Conservation (phyloP, 2,329 filamentous ascomycete species). For the Colletotrichum lindemuthianum region DNA sequence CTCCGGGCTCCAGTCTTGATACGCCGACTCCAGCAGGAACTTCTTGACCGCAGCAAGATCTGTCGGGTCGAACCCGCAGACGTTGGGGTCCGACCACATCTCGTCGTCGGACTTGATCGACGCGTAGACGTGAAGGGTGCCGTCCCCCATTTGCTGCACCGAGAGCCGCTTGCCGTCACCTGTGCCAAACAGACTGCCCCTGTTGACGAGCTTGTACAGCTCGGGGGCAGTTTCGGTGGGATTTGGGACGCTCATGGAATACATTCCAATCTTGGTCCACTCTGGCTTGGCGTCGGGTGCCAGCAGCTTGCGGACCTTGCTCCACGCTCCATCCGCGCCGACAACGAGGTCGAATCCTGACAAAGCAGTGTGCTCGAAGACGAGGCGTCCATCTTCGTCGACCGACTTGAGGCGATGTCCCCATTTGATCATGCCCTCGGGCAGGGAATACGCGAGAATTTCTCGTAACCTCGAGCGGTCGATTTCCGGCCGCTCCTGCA, state of each 20-base stretch:
- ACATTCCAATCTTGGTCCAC: conserved; percentile 57
- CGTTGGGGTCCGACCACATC: conserved; percentile 48
- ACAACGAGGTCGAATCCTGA: conserved; percentile 52
- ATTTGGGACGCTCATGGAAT: conserved; percentile 54
- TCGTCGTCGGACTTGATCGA: conserved; percentile 50
- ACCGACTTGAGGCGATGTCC: conserved; percentile 54
- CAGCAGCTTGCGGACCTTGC: conserved; percentile 49
- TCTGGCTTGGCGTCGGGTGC: conserved; percentile 50
- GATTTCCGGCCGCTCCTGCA: conserved; percentile 61
- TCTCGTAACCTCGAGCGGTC: conserved; percentile 57
- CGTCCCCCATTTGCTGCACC: conserved; percentile 57
- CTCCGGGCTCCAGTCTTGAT: conserved; percentile 53
- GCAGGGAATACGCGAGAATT: conserved; percentile 57
- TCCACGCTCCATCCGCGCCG: conserved; percentile 51
- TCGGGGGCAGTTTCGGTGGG: conserved; percentile 53
- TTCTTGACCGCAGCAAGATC: conserved; percentile 51
- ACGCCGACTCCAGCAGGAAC: conserved; percentile 47
- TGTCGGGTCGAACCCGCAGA: conserved; percentile 55
- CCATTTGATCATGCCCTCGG: conserved; percentile 58
- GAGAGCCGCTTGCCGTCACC: conserved; percentile 53
- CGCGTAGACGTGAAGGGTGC: conserved; percentile 54
- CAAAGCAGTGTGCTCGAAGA: conserved; percentile 49
- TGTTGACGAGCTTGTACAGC: conserved; percentile 55
- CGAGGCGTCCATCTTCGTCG: conserved; percentile 45
- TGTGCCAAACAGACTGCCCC: conserved; percentile 57